Percentiles rank a stretch among this genome's conserved stretches.
These are phyloP conservation scores for Pestalotiopsis sp. DNA, from an alignment of 2,329 filamentous ascomycete genomes.

Conservation along the genomic window DNA sequence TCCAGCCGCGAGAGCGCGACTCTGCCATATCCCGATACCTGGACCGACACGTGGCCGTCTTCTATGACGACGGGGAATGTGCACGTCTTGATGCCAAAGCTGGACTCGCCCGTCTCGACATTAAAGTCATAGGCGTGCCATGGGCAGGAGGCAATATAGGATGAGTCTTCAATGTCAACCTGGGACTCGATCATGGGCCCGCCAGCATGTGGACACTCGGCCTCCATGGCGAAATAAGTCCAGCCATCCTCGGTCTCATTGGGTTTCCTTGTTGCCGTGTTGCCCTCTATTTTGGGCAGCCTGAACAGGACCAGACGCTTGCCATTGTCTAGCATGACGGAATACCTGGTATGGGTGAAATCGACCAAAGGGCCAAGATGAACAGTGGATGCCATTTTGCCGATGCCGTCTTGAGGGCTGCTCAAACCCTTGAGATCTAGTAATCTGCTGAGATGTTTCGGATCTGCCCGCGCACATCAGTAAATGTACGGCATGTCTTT, in stretches of 20 bases:
- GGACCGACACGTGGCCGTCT: slow-evolving; percentile 36
- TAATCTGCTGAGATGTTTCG: neutral
- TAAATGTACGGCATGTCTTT: neutral
- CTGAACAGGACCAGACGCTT: slow-evolving; percentile 49
- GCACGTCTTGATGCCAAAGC: slow-evolving; percentile 47
- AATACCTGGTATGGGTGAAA: slow-evolving; percentile 42
- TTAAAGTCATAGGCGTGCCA: slow-evolving; percentile 54
- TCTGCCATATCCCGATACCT: slow-evolving; percentile 28
- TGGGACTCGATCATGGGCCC: slow-evolving; percentile 47
- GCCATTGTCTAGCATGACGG: slow-evolving; percentile 42
- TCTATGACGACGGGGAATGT: slow-evolving; percentile 43
- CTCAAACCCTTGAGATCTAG: neutral
- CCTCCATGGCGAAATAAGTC: slow-evolving; percentile 50
- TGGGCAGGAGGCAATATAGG: slow-evolving; percentile 47
- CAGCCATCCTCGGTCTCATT: slow-evolving; percentile 40
- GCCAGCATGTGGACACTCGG: slow-evolving; percentile 48
- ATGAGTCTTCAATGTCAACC: slow-evolving; percentile 49
- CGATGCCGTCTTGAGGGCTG: neutral
- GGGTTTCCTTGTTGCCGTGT: slow-evolving; percentile 23
- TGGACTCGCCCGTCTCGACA: slow-evolving; percentile 50
- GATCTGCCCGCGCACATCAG: neutral
- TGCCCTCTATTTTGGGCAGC: slow-evolving; percentile 40
- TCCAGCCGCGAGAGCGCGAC: slow-evolving; percentile 37
- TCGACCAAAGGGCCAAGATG: slow-evolving; percentile 31
- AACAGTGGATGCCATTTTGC: slow-evolving; percentile 27